These are phyloP conservation scores for Chondrostereum purpureum DNA, from an alignment of 1,284 basidiomycete species.

Conservation along the genomic window DNA sequence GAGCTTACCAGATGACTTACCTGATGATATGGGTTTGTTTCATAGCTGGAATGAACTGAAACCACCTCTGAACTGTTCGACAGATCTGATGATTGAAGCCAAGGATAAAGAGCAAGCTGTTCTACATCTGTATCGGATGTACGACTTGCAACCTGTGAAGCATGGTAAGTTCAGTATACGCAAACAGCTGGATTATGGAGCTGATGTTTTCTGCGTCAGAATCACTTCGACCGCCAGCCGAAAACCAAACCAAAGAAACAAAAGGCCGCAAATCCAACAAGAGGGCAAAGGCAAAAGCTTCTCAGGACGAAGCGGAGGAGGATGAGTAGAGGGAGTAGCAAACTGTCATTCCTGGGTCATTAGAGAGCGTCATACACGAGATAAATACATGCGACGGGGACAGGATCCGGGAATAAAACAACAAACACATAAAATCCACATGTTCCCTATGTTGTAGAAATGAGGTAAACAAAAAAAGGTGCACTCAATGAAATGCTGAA, in stretches of 20 bases:
- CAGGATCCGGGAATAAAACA: too few relatives aligned
- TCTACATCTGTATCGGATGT: conserved; percentile 77
- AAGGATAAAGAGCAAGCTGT: conserved; percentile 94
- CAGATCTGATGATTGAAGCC: conserved; percentile 91
- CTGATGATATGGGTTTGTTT: conserved; percentile 56
- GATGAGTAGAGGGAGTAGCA: too few relatives aligned
- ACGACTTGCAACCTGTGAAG: conserved; percentile 61
- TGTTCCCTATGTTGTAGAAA: too few relatives aligned
- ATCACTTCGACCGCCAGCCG: conserved; percentile 48
- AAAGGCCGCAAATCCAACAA: conserved; percentile 46
- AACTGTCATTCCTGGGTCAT: too few relatives aligned
- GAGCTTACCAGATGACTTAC: conserved; percentile 56
- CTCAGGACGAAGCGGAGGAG: too few relatives aligned
- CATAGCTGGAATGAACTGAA: background rate
- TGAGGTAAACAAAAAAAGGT: too few relatives aligned
- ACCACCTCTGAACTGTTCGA: background rate
- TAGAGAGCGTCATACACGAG: too few relatives aligned
- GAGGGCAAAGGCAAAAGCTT: conserved; percentile 24
- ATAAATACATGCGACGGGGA: too few relatives aligned
- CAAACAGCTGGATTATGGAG: conserved; percentile 3
- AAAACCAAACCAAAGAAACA: conserved; percentile 41
- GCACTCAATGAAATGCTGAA: conserved; percentile 12
- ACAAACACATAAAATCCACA: too few relatives aligned
- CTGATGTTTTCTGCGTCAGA: conserved; percentile 19
- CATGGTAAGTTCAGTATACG: conserved; percentile 35